phyloP scores from a whole-genome alignment of 495 filamentous ascomycete genomes.

The Patellaria atrata region DNA sequence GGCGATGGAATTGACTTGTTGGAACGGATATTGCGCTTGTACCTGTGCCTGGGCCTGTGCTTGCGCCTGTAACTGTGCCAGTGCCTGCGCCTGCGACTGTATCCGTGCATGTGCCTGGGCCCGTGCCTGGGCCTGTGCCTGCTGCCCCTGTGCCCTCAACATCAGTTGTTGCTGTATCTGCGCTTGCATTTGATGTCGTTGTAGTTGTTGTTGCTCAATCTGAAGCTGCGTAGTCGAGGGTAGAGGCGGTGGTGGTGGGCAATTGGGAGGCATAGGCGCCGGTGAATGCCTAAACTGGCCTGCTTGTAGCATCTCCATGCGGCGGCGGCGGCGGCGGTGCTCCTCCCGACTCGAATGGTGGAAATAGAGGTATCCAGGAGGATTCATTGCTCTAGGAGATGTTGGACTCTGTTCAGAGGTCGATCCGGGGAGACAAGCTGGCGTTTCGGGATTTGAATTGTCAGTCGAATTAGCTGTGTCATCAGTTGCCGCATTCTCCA shows the following conservation, averaged over 20 bases:
- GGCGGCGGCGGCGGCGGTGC: too few species aligned
- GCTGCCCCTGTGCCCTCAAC: background rate
- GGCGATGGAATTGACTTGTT: slow-evolving; percentile 3
- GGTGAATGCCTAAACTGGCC: background rate
- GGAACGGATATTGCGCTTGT: background rate
- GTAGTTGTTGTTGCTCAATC: background rate
- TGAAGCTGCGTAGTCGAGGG: background rate
- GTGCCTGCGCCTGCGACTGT: background rate
- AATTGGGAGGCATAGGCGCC: background rate
- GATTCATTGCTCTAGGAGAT: background rate
- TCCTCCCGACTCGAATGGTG: slow-evolving; percentile 11
- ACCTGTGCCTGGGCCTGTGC: background rate
- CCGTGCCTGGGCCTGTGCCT: background rate
- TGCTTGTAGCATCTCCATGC: slow-evolving; percentile 1
- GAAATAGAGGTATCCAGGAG: background rate
- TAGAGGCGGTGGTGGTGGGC: background rate
- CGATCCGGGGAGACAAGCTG: too few species aligned
- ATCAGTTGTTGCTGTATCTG: slow-evolving; percentile 1
- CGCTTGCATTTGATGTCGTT: background rate
- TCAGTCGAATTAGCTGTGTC: too few species aligned
- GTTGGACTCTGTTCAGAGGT: background rate
- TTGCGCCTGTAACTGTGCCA: background rate
- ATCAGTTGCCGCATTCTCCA: too few species aligned
- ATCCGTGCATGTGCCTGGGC: background rate
- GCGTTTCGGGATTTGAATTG: too few species aligned